Evolutionary conservation across 202 grass and related monocot genomes (phyloP).

Genomic region (Panicum virgatum): DNA sequence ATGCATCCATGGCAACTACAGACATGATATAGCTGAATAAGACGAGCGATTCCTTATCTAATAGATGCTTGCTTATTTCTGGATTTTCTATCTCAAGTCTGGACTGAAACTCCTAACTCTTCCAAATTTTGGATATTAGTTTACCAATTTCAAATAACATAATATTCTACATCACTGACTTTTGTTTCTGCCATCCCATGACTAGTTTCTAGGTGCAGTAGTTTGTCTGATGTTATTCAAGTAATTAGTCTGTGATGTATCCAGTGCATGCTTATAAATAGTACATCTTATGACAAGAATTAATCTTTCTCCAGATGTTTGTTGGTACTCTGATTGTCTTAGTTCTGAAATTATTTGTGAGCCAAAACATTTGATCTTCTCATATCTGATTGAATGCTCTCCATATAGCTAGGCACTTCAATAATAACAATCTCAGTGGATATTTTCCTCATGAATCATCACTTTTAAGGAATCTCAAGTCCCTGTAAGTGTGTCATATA

Average conservation of each 20-base stretch:
- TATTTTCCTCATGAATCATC: constrained; percentile 31
- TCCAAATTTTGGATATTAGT: not conserved
- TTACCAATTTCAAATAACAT: not conserved
- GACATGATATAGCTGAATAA: not conserved
- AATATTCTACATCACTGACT: not conserved
- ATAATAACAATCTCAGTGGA: constrained; percentile 55
- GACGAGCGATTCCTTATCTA: not conserved
- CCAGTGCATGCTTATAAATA: constrained; percentile 11
- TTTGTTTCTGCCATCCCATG: not conserved
- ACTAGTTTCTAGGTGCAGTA: not conserved
- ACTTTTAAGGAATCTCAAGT: constrained; percentile 38
- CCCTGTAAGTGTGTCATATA: constrained; percentile 44
- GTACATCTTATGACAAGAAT: constrained; percentile 23
- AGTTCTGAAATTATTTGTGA: constrained; percentile 12
- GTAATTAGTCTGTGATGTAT: not conserved
- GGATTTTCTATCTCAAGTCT: not conserved
- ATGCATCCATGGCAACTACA: not conserved
- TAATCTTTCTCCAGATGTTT: not conserved
- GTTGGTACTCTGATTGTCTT: not conserved
- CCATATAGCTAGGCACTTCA: constrained; percentile 62
- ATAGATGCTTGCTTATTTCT: not conserved
- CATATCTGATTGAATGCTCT: constrained; percentile 39
- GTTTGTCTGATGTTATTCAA: not conserved
- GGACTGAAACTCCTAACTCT: not conserved
- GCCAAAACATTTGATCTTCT: constrained; percentile 2